These are phyloP conservation scores for Neurospora hispaniola DNA, from an alignment of 495 filamentous ascomycete genomes.

Conservation along the genomic window DNA sequence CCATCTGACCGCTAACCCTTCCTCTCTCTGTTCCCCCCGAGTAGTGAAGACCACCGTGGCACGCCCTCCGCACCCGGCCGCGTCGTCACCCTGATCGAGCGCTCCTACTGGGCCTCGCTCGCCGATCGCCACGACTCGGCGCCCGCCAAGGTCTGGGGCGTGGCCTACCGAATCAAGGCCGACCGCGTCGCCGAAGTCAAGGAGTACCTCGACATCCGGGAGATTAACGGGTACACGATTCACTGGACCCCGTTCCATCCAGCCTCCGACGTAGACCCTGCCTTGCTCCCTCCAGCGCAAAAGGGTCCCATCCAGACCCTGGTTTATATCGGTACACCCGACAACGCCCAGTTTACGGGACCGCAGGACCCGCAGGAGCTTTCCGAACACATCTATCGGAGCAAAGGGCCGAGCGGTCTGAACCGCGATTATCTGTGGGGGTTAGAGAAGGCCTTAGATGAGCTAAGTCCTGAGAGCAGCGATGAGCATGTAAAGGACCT, in stretches of 20 bases:
- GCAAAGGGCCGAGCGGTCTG: slow-evolving; percentile 74
- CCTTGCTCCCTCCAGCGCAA: slow-evolving; percentile 4
- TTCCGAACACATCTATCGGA: slow-evolving; percentile 71
- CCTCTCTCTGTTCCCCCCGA: not conserved
- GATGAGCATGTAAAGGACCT: slow-evolving; percentile 72
- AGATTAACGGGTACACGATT: slow-evolving; percentile 93
- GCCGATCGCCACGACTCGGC: slow-evolving; percentile 54
- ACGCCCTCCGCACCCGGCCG: slow-evolving; percentile 79
- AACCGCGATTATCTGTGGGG: slow-evolving; percentile 86
- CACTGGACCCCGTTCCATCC: slow-evolving; percentile 78
- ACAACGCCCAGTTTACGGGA: slow-evolving; percentile 87
- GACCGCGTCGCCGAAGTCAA: slow-evolving; percentile 69
- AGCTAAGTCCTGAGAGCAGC: slow-evolving; percentile 63
- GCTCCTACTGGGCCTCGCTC: slow-evolving; percentile 67
- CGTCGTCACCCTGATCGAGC: slow-evolving; percentile 86
- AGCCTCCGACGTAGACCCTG: slow-evolving; percentile 28
- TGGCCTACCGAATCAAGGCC: slow-evolving; percentile 77
- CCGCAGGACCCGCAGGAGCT: slow-evolving; percentile 70
- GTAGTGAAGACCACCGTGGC: slow-evolving; percentile 86
- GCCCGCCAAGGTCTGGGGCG: slow-evolving; percentile 65
- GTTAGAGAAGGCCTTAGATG: slow-evolving; percentile 66
- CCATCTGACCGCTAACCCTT: not conserved
- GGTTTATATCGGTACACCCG: slow-evolving; percentile 91
- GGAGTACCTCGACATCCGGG: slow-evolving; percentile 82
- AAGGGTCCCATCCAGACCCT: slow-evolving; percentile 37